A percentile compares a stretch with the other conserved stretches of the same genome.
Evolutionary conservation across 495 filamentous ascomycete genomes (phyloP).

Genomic region (Pyrenopolyporus hunteri): DNA sequence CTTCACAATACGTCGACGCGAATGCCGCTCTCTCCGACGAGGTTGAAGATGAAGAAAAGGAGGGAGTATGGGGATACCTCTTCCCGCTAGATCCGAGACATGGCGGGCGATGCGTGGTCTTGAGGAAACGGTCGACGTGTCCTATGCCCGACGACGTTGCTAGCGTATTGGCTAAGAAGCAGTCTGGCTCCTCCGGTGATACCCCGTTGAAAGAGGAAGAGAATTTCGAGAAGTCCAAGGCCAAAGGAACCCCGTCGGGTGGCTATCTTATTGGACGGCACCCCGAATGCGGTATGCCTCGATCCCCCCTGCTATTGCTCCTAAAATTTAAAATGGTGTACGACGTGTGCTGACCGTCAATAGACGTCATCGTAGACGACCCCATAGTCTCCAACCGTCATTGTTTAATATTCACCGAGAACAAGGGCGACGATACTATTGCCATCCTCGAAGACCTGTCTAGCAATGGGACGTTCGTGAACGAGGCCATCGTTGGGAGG

Average conservation of each 20-base stretch:
- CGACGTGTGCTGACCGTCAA: conserved; percentile 26
- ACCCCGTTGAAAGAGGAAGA: conserved; percentile 60
- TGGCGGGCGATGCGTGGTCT: conserved; percentile 69
- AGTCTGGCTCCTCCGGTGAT: conserved; percentile 49
- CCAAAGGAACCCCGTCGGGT: conserved; percentile 66
- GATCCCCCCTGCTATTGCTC: background rate
- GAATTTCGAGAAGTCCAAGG: conserved; percentile 62
- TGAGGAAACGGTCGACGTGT: conserved; percentile 72
- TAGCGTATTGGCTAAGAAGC: conserved; percentile 22
- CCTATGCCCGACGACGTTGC: conserved; percentile 54
- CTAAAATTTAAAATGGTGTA: background rate
- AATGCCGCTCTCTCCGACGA: conserved; percentile 77
- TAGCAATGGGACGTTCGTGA: conserved; percentile 95
- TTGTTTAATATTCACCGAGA: conserved; percentile 87
- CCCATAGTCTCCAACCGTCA: conserved; percentile 95
- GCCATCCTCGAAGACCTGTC: conserved; percentile 93
- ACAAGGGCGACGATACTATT: conserved; percentile 75
- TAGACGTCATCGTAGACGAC: conserved; percentile 80
- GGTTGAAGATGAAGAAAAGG: conserved; percentile 83
- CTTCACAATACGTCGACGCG: conserved; percentile 81
- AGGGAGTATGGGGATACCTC: conserved; percentile 96
- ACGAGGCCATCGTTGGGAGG: conserved; percentile 86
- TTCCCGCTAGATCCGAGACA: conserved; percentile 75
- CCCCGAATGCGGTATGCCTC: conserved; percentile 82
- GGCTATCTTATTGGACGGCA: conserved; percentile 94